Percentiles rank a stretch among this genome's conserved stretches.
Conservation (phyloP, 2,329 filamentous ascomycete genomes). For the Stachybotrys elegans region DNA sequence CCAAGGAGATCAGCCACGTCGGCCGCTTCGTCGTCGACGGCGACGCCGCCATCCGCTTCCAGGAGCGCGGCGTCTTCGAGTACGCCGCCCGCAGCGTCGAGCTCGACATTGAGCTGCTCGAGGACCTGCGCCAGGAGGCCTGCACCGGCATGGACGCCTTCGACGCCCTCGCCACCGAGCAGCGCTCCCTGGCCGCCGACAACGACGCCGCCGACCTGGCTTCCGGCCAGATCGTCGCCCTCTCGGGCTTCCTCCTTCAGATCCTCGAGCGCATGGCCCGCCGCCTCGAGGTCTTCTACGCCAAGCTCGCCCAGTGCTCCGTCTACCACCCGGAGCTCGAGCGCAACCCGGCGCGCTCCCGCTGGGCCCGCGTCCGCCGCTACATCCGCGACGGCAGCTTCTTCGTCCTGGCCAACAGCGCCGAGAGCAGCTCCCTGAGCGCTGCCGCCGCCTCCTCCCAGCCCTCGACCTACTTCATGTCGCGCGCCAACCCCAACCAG, state of each 20-base stretch:
- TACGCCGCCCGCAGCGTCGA: conserved; percentile 45
- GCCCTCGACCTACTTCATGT: conserved; percentile 9
- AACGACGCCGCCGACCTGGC: conserved; percentile 32
- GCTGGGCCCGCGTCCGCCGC: conserved; percentile 45
- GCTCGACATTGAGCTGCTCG: conserved; percentile 47
- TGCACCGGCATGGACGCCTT: conserved; percentile 52
- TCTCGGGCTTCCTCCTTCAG: conserved; percentile 44
- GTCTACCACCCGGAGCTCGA: conserved; percentile 48
- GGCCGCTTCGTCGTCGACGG: conserved; percentile 44
- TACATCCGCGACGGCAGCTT: conserved; percentile 46
- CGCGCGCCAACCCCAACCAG: conserved; percentile 8
- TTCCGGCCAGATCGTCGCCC: conserved; percentile 29
- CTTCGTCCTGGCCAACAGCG: conserved; percentile 39
- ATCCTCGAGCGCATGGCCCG: conserved; percentile 49
- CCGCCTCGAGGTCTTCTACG: conserved; percentile 46
- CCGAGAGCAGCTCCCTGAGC: conserved; percentile 8
- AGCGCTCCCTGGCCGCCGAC: conserved; percentile 3
- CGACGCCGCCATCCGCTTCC: conserved; percentile 39
- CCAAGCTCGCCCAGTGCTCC: conserved; percentile 41
- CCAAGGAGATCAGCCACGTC: conserved; percentile 43
- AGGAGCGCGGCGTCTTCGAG: conserved; percentile 45
- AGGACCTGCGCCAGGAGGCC: conserved; percentile 47
- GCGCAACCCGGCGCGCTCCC: conserved; percentile 44
- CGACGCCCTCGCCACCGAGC: conserved; percentile 31
- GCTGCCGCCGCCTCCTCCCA: background rate